Conservation (phyloP, 148 eudicot genomes). For the Heliamphora exappendiculata region DNA sequence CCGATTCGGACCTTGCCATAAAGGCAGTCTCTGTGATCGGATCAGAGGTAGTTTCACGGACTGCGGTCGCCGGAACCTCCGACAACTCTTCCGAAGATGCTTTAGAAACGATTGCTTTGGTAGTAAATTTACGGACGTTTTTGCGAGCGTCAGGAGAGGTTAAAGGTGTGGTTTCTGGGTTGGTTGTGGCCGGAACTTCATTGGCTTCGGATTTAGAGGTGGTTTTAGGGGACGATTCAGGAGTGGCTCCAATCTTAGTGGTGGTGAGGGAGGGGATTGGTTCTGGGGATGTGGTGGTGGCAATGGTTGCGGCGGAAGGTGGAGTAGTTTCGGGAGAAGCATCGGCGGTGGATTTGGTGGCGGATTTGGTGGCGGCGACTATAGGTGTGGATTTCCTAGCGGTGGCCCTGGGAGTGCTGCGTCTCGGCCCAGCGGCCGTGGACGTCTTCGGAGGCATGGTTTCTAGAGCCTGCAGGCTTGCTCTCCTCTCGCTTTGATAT, state of each 20-base stretch:
- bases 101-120: not conserved
- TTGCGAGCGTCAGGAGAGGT: not conserved
- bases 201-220: not conserved
- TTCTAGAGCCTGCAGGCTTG: no score
- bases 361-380: not conserved
- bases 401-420: conserved; percentile 16
- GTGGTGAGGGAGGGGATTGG: no score
- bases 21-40: not conserved
- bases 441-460: conserved; percentile 21
- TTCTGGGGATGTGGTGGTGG: no score
- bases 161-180: not conserved
- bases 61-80: not conserved
- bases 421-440: conserved; percentile 11
- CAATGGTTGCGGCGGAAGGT: no score
- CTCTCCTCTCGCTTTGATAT: no score
- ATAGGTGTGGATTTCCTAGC: conserved; percentile 12
- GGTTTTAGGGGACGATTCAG: no score
- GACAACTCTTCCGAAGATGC: not conserved
- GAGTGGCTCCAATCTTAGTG: no score
- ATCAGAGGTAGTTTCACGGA: not conserved
- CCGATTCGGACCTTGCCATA: not conserved
- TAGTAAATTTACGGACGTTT: not conserved
- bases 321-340: no score
- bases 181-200: not conserved
- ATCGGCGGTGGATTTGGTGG: not conserved